Evolutionary conservation across 768 basidiomycete species (phyloP).

Genomic region (Neoboletus magnificus): DNA sequence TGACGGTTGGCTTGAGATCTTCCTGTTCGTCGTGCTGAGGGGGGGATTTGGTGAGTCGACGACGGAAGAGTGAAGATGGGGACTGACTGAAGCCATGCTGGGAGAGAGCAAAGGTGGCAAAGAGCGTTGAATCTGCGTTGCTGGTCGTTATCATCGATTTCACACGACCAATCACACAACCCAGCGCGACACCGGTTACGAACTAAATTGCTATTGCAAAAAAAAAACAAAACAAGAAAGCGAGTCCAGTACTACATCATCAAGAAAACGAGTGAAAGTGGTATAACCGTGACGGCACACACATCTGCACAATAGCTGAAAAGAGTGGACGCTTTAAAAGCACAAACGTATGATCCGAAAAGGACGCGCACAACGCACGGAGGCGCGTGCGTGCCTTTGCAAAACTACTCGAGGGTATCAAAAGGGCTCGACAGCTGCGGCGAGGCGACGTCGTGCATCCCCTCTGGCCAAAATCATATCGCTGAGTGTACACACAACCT

Average conservation of each 20-base stretch:
- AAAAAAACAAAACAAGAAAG: constrained; percentile 24
- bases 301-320: constrained; percentile 17
- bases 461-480: constrained; percentile 27
- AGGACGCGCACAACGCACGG: constrained; percentile 1
- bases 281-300: constrained; percentile 25
- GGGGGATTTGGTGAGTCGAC: constrained; percentile 1
- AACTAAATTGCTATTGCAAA: constrained; percentile 29
- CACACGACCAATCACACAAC: constrained; percentile 46
- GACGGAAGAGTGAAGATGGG: not conserved
- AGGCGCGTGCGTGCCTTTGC: not conserved
- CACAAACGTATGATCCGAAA: constrained; percentile 14
- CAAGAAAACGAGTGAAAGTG: constrained; percentile 30
- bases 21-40: constrained; percentile 60
- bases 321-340: constrained; percentile 26
- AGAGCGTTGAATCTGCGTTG: constrained; percentile 17
- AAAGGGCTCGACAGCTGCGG: constrained; percentile 12
- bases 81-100: constrained; percentile 55
- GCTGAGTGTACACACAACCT: constrained; percentile 1
- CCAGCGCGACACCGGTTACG: constrained; percentile 2
- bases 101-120: constrained; percentile 12
- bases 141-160: constrained; percentile 49
- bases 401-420: constrained; percentile 19
- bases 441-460: constrained; percentile 36
- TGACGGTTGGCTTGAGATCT: constrained; percentile 63
- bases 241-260: constrained; percentile 21